These are phyloP conservation scores for Lentinula detonsa DNA, from an alignment of 768 basidiomycete species.

Conservation along the genomic window DNA sequence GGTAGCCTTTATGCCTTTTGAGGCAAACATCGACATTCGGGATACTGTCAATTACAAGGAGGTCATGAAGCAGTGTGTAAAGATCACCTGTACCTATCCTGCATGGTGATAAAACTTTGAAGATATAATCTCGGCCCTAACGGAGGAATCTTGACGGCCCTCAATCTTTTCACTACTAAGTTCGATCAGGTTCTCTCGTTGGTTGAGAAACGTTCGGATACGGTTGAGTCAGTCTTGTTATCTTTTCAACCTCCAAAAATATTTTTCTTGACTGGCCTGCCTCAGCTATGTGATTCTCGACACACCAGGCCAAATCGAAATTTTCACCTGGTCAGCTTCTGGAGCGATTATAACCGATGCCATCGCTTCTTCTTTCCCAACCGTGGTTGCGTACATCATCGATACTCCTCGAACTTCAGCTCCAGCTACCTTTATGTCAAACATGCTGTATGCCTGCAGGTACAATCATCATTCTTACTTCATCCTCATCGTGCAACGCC, in stretches of 20 bases:
- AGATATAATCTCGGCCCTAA: slow-evolving; percentile 99
- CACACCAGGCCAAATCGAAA: slow-evolving; percentile 98
- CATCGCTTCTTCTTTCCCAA: slow-evolving; percentile 86
- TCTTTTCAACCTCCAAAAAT: slow-evolving; percentile 1
- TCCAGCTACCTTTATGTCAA: slow-evolving; percentile 98
- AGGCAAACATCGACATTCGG: slow-evolving; percentile 95
- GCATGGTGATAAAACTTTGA: slow-evolving; percentile 9
- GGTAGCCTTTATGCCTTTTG: slow-evolving; percentile 85
- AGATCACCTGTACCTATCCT: background rate
- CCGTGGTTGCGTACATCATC: slow-evolving; percentile 94
- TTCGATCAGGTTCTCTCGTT: slow-evolving; percentile 93
- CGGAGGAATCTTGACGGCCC: slow-evolving; percentile 93
- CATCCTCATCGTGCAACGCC: background rate
- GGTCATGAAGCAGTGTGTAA: slow-evolving; percentile 98
- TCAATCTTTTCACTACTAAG: slow-evolving; percentile 98
- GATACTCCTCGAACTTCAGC: slow-evolving; percentile 93
- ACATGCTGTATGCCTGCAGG: slow-evolving; percentile 99
- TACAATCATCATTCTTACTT: slow-evolving; percentile 17
- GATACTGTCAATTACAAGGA: slow-evolving; percentile 97
- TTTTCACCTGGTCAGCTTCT: slow-evolving; percentile 99
- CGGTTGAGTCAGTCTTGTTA: slow-evolving; percentile 66
- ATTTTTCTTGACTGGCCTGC: background rate
- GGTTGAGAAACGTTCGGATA: slow-evolving; percentile 86
- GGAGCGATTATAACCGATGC: slow-evolving; percentile 99
- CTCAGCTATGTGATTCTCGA: slow-evolving; percentile 96